phyloP scores from a whole-genome alignment of 2,329 filamentous ascomycete species.

The Gaeumannomyces tritici region DNA sequence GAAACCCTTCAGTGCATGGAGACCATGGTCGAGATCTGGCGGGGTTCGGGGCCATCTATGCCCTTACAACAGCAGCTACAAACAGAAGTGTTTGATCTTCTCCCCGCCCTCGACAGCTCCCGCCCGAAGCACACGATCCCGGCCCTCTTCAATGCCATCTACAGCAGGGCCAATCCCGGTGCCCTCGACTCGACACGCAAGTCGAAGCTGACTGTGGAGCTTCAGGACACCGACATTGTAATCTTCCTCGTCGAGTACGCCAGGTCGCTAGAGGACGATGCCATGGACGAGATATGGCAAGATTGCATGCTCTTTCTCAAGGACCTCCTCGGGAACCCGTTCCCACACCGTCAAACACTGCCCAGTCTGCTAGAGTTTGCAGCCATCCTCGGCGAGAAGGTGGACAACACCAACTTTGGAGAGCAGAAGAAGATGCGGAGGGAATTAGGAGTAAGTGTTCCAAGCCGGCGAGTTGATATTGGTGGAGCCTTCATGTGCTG shows the following conservation, averaged over 20 bases:
- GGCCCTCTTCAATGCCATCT: slow-evolving; percentile 91
- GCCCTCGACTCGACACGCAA: slow-evolving; percentile 71
- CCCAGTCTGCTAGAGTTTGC: slow-evolving; percentile 82
- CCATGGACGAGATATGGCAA: slow-evolving; percentile 96
- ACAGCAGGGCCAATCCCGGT: slow-evolving; percentile 80
- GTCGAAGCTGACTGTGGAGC: slow-evolving; percentile 78
- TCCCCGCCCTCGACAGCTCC: slow-evolving; percentile 86
- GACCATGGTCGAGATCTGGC: slow-evolving; percentile 82
- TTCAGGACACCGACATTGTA: slow-evolving; percentile 76
- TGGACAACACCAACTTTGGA: slow-evolving; percentile 95
- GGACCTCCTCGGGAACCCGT: slow-evolving; percentile 85
- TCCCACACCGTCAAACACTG: slow-evolving; percentile 86
- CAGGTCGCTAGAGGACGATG: slow-evolving; percentile 84
- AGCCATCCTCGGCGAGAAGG: slow-evolving; percentile 83
- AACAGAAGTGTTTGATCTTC: slow-evolving; percentile 67
- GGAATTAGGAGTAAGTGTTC: slow-evolving; percentile 65
- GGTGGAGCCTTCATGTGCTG: background rate
- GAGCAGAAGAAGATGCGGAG: slow-evolving; percentile 87
- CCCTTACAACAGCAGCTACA: slow-evolving; percentile 22
- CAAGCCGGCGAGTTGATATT: background rate
- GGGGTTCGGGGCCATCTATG: slow-evolving; percentile 34
- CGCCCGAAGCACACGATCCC: slow-evolving; percentile 86
- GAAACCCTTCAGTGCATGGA: slow-evolving; percentile 92
- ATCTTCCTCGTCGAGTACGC: slow-evolving; percentile 88
- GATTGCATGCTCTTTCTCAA: slow-evolving; percentile 87